These are phyloP conservation scores for Neurospora sp. DNA, from an alignment of 495 filamentous ascomycete genomes.

Conservation along the genomic window DNA sequence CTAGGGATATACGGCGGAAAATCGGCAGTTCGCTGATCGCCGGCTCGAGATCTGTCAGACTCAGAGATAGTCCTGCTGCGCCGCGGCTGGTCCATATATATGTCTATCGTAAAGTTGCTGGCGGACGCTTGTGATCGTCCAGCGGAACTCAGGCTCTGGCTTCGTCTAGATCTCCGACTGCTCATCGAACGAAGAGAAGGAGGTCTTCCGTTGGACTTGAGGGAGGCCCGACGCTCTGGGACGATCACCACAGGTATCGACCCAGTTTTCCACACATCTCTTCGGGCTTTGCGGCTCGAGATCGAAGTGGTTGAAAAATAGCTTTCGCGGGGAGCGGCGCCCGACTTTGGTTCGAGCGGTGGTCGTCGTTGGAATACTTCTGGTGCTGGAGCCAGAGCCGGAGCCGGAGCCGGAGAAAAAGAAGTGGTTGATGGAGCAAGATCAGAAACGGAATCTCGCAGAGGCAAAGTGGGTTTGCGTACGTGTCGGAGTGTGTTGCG, in stretches of 20 bases:
- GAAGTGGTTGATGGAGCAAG: slow-evolving; percentile 39
- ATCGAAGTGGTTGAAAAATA: slow-evolving; percentile 50
- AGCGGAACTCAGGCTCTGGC: slow-evolving; percentile 33
- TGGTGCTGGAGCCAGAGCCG: slow-evolving; percentile 2
- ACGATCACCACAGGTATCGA: slow-evolving; percentile 62
- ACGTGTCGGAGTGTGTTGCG: slow-evolving; percentile 57
- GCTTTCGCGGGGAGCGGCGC: slow-evolving; percentile 42
- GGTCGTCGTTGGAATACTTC: slow-evolving; percentile 18
- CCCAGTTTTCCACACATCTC: slow-evolving; percentile 43
- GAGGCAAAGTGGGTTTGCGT: slow-evolving; percentile 41
- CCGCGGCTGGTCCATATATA: slow-evolving; percentile 14
- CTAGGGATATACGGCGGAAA: slow-evolving; percentile 50
- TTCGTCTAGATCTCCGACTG: slow-evolving; percentile 38
- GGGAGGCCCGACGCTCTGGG: slow-evolving; percentile 55
- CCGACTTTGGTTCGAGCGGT: slow-evolving; percentile 9
- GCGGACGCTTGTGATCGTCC: slow-evolving; percentile 23
- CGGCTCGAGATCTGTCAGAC: slow-evolving; percentile 33
- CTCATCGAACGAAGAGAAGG: slow-evolving; percentile 45
- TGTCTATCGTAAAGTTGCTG: slow-evolving; percentile 19
- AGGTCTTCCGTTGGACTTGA: slow-evolving; percentile 39
- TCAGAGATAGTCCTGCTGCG: slow-evolving; percentile 36
- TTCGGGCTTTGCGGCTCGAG: slow-evolving; percentile 41
- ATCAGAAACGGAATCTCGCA: slow-evolving; percentile 45
- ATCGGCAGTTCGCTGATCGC: slow-evolving; percentile 44
- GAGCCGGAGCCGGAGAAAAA: slow-evolving; percentile 22